phyloP scores from a whole-genome alignment of 176 grass and related monocot genomes.

The Rhynchospora tenuis region DNA sequence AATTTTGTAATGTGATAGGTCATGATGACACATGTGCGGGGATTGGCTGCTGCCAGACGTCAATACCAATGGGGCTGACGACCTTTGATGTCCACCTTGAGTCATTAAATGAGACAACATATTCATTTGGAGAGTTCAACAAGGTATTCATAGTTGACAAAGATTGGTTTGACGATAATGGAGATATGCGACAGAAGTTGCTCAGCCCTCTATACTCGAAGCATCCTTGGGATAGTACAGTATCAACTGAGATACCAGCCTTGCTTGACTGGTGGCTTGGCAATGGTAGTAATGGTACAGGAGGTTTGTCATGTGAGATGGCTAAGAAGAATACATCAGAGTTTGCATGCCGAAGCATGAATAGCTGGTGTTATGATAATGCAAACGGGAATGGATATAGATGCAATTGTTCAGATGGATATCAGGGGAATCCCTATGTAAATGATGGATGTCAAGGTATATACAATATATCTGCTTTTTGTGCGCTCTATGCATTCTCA shows the following conservation, averaged over 20 bases:
- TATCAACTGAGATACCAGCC: background rate
- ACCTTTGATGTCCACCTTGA: conserved; percentile 11
- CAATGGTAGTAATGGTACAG: background rate
- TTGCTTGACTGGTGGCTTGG: conserved; percentile 23
- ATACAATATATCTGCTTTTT: background rate
- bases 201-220: background rate
- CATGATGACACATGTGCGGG: conserved; percentile 12
- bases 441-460: conserved; percentile 30
- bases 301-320: background rate
- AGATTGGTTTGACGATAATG: conserved; percentile 8
- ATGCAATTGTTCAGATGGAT: conserved; percentile 24
- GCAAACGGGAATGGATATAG: conserved; percentile 19
- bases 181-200: conserved; percentile 19
- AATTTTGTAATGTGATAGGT: background rate
- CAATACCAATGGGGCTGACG: conserved; percentile 7
- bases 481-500: background rate
- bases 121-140: background rate
- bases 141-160: conserved; percentile 17
- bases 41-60: conserved; percentile 27
- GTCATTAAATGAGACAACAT: background rate
- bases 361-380: conserved; percentile 29
- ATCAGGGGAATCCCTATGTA: conserved; percentile 39
- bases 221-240: background rate
- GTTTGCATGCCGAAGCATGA: conserved; percentile 22
- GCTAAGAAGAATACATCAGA: conserved; percentile 2